phyloP scores from a whole-genome alignment of 1,284 basidiomycete species.

The Tetrapyrgos nigripes region DNA sequence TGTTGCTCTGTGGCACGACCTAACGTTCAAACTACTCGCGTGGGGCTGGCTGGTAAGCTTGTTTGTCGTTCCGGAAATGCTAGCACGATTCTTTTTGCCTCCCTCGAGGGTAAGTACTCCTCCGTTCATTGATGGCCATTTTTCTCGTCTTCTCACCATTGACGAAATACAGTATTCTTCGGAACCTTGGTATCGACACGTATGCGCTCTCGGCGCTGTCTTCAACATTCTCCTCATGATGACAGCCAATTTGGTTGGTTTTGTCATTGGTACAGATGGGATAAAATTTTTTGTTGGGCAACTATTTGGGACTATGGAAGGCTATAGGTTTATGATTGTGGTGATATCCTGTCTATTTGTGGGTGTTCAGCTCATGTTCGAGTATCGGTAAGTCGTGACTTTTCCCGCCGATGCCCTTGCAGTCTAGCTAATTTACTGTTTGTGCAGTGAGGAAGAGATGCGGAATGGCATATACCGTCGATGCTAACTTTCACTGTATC shows the following conservation, averaged over 20 bases:
- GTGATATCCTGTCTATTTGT: conserved; percentile 79
- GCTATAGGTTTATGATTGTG: conserved; percentile 69
- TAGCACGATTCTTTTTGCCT: conserved; percentile 67
- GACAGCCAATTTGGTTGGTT: conserved; percentile 93
- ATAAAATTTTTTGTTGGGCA: conserved; percentile 73
- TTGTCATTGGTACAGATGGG: conserved; percentile 91
- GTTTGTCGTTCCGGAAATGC: conserved; percentile 90
- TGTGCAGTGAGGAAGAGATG: conserved; percentile 55
- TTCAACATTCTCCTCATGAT: conserved; percentile 92
- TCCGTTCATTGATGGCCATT: background rate
- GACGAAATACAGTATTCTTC: conserved; percentile 62
- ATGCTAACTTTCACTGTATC: conserved; percentile 46
- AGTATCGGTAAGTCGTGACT: conserved; percentile 67
- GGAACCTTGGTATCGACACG: conserved; percentile 85
- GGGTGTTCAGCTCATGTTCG: conserved; percentile 93
- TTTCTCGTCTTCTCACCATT: conserved; percentile 7
- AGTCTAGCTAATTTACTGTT: conserved; percentile 1
- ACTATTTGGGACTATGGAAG: conserved; percentile 71
- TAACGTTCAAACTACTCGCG: conserved; percentile 86
- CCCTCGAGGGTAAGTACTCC: conserved; percentile 62
- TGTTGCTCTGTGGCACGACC: conserved; percentile 98
- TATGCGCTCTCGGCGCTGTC: conserved; percentile 86
- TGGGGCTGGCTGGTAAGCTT: conserved; percentile 98
- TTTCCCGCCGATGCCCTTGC: background rate
- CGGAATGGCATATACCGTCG: conserved; percentile 66